These are phyloP conservation scores for Gastrolobium bilobum DNA, from an alignment of 306 rosid genomes.

Conservation along the genomic window DNA sequence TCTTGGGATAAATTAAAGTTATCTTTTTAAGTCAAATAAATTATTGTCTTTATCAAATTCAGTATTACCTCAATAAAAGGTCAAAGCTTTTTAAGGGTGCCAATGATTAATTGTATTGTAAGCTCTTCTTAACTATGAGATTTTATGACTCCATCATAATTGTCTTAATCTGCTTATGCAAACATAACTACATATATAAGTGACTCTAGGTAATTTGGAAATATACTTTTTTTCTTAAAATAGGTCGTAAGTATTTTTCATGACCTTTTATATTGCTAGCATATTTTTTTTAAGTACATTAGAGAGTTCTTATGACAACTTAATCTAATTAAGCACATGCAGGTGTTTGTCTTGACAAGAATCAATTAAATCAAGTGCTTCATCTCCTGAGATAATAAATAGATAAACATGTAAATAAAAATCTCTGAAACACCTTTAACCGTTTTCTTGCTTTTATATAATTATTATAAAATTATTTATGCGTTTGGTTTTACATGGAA, in stretches of 20 bases:
- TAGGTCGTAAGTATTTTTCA: not conserved
- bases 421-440: not conserved
- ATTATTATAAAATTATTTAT: not conserved
- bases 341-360: not conserved
- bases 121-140: not conserved
- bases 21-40: not conserved
- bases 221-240: not conserved
- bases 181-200: not conserved
- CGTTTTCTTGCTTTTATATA: not conserved
- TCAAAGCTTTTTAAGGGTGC: not conserved
- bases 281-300: not conserved
- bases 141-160: not conserved
- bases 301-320: not conserved
- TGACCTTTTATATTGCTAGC: not conserved
- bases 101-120: not conserved
- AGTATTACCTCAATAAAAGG: not conserved
- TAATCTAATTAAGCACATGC: not conserved
- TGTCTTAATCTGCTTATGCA: not conserved
- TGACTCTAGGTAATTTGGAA: not conserved
- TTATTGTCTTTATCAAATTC: not conserved
- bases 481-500: not conserved
- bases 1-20: not conserved
- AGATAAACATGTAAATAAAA: conserved; percentile 5
- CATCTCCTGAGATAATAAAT: not conserved
- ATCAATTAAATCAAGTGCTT: not conserved